Conservation (phyloP, 805 yeast genomes). For the Teunomyces pallodes region DNA sequence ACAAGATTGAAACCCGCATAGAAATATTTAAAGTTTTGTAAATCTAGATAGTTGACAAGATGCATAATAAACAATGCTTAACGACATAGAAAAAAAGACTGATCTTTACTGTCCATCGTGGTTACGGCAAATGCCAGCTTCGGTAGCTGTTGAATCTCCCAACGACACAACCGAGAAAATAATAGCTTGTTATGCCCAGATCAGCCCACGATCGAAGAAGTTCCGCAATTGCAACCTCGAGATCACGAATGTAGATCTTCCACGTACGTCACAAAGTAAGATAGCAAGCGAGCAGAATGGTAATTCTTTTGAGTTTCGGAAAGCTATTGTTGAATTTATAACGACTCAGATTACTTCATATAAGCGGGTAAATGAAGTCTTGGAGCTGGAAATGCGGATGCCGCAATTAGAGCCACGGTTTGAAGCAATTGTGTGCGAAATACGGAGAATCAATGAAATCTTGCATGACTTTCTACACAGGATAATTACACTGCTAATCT, state of each 20-base stretch:
- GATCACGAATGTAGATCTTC: neutral
- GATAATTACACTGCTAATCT: neutral
- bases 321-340: neutral
- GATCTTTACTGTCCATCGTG: constrained; percentile 1
- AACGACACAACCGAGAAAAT: neutral
- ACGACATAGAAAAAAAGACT: neutral
- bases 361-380: neutral
- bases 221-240: neutral
- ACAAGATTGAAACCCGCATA: neutral
- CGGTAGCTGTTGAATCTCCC: neutral
- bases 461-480: neutral
- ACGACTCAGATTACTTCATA: neutral
- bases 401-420: neutral
- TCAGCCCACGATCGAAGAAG: neutral
- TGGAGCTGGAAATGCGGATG: neutral
- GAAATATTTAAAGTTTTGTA: neutral
- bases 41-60: constrained; percentile 6
- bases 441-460: neutral
- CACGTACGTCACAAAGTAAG: neutral
- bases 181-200: neutral
- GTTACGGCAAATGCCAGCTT: neutral
- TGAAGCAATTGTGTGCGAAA: neutral
- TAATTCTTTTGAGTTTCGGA: neutral
- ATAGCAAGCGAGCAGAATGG: neutral
- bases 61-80: neutral